A percentile compares a stretch with the other conserved stretches of the same genome.
Conservation (phyloP, 345 rosid species). For the Firmiana major region DNA sequence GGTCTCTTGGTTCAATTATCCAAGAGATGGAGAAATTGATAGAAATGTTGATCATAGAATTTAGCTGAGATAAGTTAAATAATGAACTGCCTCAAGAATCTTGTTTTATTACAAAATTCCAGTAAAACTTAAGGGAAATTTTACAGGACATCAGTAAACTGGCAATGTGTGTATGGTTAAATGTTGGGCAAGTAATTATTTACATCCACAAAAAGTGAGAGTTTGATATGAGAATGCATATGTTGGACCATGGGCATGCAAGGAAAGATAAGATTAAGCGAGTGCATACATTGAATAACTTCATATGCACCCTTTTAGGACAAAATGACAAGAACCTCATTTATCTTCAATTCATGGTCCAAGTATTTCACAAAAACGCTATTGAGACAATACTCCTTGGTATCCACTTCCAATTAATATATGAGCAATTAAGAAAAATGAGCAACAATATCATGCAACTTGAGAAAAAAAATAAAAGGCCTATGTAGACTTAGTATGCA, state of each 20-base stretch:
- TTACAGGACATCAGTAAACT: background rate
- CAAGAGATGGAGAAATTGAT: background rate
- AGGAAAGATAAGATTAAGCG: background rate
- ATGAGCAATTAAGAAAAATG: background rate
- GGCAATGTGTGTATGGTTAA: background rate
- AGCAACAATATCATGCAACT: background rate
- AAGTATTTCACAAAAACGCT: background rate
- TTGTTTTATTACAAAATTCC: background rate
- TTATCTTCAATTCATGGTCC: background rate
- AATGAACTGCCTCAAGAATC: background rate
- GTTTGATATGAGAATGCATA: background rate
- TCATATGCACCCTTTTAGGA: background rate
- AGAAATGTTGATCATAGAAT: background rate
- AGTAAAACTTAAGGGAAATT: background rate
- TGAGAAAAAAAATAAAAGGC: background rate
- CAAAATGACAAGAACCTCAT: background rate
- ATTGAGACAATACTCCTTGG: background rate
- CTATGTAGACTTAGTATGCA: background rate
- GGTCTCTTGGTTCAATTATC: background rate
- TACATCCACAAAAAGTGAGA: background rate
- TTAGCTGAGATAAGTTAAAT: background rate
- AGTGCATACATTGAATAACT: background rate
- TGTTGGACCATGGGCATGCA: background rate
- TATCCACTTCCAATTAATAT: background rate
- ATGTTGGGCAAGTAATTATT: background rate